A percentile compares a stretch with the other conserved stretches of the same genome.
These are phyloP conservation scores for Colletotrichum eremochloae DNA, from an alignment of 2,329 filamentous ascomycete genomes.

Conservation along the genomic window DNA sequence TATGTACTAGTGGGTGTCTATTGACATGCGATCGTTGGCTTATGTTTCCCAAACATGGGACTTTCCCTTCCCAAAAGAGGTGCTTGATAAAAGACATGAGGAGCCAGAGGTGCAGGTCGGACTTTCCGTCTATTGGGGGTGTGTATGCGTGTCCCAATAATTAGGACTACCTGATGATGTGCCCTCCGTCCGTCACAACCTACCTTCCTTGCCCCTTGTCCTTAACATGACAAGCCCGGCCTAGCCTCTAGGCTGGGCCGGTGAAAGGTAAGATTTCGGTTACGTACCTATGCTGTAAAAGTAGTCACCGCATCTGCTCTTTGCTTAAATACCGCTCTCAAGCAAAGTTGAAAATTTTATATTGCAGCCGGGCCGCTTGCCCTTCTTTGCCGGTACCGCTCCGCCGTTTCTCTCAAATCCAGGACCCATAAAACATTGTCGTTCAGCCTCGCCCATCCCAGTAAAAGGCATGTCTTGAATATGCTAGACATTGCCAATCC, in stretches of 20 bases:
- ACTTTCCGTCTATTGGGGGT: background rate
- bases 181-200: background rate
- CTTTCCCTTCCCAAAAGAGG: background rate
- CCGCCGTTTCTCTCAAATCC: background rate
- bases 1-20: background rate
- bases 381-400: background rate
- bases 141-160: background rate
- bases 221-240: slow-evolving; percentile 2
- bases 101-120: background rate
- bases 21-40: background rate
- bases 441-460: background rate
- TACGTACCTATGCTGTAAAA: slow-evolving; percentile 11
- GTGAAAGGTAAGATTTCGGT: slow-evolving; percentile 1
- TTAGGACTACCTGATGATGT: background rate
- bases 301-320: background rate
- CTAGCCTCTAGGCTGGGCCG: slow-evolving; percentile 8
- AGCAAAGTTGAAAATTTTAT: slow-evolving; percentile 15
- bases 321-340: background rate
- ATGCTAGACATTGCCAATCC: slow-evolving; percentile 10
- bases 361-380: slow-evolving; percentile 15
- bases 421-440: slow-evolving; percentile 2
- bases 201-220: slow-evolving; percentile 10
- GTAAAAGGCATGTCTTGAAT: slow-evolving; percentile 15
- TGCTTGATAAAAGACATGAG: background rate
- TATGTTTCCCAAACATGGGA: background rate